Evolutionary conservation across 2,329 filamentous ascomycete species (phyloP), one percentile per base, ranked within the genome.

Genomic region (Fusarium mundagurra): DNA sequence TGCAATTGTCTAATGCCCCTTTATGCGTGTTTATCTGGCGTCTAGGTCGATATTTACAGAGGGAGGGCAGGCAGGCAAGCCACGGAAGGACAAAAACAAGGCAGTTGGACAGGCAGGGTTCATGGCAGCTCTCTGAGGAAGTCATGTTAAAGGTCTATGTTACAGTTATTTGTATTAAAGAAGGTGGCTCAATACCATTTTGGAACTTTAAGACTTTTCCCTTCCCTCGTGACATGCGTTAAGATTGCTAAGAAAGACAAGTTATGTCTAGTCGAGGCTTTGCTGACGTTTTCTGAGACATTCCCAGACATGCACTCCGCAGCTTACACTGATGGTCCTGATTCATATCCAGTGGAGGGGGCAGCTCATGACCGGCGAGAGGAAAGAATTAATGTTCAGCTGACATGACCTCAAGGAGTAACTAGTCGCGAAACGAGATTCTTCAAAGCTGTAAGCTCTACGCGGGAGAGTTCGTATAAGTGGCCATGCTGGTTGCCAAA

Each of bases 11-110:
- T 78, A 66, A 78, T 74, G 75, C 72, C 75, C 73, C 75, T 73
- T 77, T 75, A 74, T 75, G 76, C 77, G 77, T 78, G 77, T 78
- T 78, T 78, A 78, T 75, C 64, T 71, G 77, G 77, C 77, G 77
- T 78, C 70, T 54, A 61, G 77, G 75, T 76, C 72, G 75, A 72
- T 73, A 72, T 76, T 75, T 74, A 78, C 66, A 72, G 66, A 72
- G 72, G 74, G 76, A 68, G 77, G 69, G 70, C 62, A 67, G 74
- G 67, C 72, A 72, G 67, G 70, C 64, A 71, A 67, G 70, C 67
- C 67, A 73, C 67, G 64, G 64, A 73, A 75, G 63, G 75, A 50
- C 70, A 71, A 76, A 63, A 64, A 73, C 59, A 69, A 68, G 64
- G 73, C 71, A 75, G 71, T 45, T 44, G 48, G 71, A 63, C 72